phyloP scores from a whole-genome alignment of 257 asterid species.

The Scutellaria baicalensis region DNA sequence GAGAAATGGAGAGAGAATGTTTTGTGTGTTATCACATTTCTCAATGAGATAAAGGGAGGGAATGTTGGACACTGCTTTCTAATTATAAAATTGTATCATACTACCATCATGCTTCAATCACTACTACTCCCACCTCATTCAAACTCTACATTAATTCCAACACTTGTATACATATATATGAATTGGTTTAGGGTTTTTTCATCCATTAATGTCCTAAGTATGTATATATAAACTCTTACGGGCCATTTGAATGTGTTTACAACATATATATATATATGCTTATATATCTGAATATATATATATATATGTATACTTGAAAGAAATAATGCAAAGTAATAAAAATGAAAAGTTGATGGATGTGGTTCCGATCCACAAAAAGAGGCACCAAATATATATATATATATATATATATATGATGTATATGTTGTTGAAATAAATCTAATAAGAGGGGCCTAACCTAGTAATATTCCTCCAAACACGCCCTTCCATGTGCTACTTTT shows the following conservation, averaged over 20 bases:
- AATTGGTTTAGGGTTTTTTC: too few relatives aligned
- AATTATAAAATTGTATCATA: constrained; percentile 16
- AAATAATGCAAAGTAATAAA: too few relatives aligned
- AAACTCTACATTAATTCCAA: constrained; percentile 53
- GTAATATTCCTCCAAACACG: constrained; percentile 60
- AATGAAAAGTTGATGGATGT: too few relatives aligned
- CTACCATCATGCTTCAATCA: constrained; percentile 42
- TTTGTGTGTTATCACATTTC: constrained; percentile 29
- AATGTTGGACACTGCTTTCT: constrained; percentile 31
- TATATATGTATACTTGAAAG: too few relatives aligned
- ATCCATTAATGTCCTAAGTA: too few relatives aligned
- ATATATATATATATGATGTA: too few relatives aligned
- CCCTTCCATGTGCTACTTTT: constrained; percentile 63
- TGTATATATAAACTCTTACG: too few relatives aligned
- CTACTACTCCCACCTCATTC: constrained; percentile 63
- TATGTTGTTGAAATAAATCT: too few relatives aligned
- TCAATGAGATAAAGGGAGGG: constrained; percentile 35
- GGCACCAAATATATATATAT: constrained; percentile 12
- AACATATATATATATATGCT: too few relatives aligned
- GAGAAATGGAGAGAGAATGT: constrained; percentile 30
- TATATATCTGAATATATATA: too few relatives aligned
- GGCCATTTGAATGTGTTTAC: too few relatives aligned
- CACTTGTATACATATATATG: too few relatives aligned
- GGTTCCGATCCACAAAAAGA: constrained; percentile 33
- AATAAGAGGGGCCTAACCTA: constrained; percentile 17